phyloP scores from a whole-genome alignment of 1,284 basidiomycete species.

The Tausonia pullulans region DNA sequence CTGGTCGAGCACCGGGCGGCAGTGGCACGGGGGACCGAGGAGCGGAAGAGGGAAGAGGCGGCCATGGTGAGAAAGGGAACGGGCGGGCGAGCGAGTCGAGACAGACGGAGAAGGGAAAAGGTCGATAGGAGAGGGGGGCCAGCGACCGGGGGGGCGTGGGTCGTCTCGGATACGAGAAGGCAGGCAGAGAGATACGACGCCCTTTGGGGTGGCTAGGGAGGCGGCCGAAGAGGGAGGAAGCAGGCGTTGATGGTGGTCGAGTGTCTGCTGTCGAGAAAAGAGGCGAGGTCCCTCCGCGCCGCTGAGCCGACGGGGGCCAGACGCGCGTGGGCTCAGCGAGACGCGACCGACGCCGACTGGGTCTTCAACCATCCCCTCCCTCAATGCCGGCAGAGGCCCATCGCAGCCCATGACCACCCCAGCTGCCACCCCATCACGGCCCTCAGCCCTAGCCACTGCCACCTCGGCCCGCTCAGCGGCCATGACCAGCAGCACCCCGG shows the following conservation, averaged over 20 bases:
- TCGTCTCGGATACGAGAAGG: neutral
- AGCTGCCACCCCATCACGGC: neutral
- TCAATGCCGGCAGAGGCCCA: neutral
- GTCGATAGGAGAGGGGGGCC: neutral
- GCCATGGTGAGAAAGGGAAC: neutral
- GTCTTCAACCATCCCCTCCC: neutral
- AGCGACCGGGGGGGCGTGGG: neutral
- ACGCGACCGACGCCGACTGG: neutral
- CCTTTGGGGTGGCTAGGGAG: too few relatives aligned
- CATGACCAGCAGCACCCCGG: neutral
- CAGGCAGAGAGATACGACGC: too few relatives aligned
- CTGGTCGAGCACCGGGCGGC: neutral
- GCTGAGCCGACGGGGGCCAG: too few relatives aligned
- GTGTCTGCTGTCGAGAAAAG: too few relatives aligned
- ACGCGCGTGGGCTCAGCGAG: neutral
- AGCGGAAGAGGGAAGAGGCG: neutral
- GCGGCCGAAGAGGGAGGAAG: too few relatives aligned
- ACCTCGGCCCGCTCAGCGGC: neutral
- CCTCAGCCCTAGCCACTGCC: neutral
- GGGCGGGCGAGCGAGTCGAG: neutral
- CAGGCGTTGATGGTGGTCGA: too few relatives aligned
- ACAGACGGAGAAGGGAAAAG: neutral
- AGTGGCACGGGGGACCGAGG: too few relatives aligned
- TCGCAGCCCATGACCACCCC: neutral
- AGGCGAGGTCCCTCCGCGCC: too few relatives aligned